These are phyloP conservation scores for Trichophyton mentagrophytes DNA, from an alignment of 2,329 filamentous ascomycete genomes.

Conservation along the genomic window DNA sequence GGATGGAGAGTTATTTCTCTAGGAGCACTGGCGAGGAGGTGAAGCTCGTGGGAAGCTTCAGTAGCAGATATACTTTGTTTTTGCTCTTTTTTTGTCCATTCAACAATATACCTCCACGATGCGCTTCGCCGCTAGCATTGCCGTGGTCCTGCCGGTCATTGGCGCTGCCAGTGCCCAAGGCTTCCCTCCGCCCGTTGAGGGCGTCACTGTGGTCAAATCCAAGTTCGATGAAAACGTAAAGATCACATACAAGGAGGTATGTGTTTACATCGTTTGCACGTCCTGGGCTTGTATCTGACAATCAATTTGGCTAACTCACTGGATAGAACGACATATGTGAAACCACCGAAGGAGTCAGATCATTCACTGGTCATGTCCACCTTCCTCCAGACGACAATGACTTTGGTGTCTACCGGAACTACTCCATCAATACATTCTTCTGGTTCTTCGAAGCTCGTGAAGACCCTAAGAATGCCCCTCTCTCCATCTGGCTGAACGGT, in stretches of 20 bases:
- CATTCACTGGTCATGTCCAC: slow-evolving; percentile 14
- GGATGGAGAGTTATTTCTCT: neutral
- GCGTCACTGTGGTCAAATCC: slow-evolving; percentile 31
- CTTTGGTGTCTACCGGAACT: slow-evolving; percentile 11
- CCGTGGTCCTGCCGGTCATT: slow-evolving; percentile 1
- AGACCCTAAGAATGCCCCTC: slow-evolving; percentile 32
- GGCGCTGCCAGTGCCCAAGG: slow-evolving; percentile 4
- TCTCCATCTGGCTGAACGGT: slow-evolving; percentile 37
- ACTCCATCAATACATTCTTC: slow-evolving; percentile 20
- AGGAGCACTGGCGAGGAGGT: neutral
- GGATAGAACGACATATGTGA: slow-evolving; percentile 11
- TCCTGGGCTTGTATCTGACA: neutral
- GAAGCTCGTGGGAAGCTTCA: neutral
- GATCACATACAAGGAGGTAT: slow-evolving; percentile 37
- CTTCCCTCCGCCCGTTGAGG: slow-evolving; percentile 32
- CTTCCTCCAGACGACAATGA: slow-evolving; percentile 11
- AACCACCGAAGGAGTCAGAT: slow-evolving; percentile 10
- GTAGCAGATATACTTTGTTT: neutral
- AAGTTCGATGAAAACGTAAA: slow-evolving; percentile 27
- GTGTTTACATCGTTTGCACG: neutral
- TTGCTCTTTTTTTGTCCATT: neutral
- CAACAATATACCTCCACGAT: neutral
- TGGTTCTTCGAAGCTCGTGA: slow-evolving; percentile 39
- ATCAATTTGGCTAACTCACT: neutral
- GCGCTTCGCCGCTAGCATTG: slow-evolving; percentile 4